Evolutionary conservation across 1,284 basidiomycete species (phyloP).

Genomic region (Naganishia sp.): DNA sequence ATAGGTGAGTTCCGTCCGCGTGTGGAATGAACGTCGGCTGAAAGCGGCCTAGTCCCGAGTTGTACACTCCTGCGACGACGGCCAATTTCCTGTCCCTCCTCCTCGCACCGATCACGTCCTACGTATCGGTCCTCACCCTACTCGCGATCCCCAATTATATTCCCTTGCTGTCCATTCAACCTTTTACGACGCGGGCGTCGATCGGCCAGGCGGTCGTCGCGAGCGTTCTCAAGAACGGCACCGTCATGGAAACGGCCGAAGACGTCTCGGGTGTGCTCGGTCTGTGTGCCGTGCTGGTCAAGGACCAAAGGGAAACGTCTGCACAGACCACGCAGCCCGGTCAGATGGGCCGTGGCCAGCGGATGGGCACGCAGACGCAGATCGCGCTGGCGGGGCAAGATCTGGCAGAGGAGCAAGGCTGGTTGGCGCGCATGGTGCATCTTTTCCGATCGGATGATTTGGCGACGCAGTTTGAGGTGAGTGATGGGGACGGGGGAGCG

Average conservation of each 20-base stretch:
- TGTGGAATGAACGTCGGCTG: background rate
- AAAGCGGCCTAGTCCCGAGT: constrained; percentile 66
- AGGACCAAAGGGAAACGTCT: constrained; percentile 71
- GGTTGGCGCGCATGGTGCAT: constrained; percentile 95
- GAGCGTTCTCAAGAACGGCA: constrained; percentile 91
- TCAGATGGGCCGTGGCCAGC: constrained; percentile 60
- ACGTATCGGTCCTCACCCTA: constrained; percentile 87
- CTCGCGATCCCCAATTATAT: constrained; percentile 87
- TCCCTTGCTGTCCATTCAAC: constrained; percentile 75
- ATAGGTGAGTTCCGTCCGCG: constrained; percentile 60
- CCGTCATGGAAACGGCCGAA: constrained; percentile 81
- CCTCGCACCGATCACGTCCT: constrained; percentile 87
- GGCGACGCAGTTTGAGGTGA: constrained; percentile 80
- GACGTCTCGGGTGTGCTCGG: constrained; percentile 90
- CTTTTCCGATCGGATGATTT: constrained; percentile 81
- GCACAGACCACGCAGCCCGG: constrained; percentile 41
- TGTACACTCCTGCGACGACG: constrained; percentile 81
- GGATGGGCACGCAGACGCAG: constrained; percentile 45
- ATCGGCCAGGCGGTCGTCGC: constrained; percentile 90
- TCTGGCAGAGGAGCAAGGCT: constrained; percentile 93
- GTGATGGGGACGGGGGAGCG: constrained; percentile 38
- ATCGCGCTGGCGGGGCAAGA: constrained; percentile 75
- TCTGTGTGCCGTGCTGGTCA: constrained; percentile 83
- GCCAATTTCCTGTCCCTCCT: constrained; percentile 85
- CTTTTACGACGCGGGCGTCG: constrained; percentile 81